phyloP scores from a whole-genome alignment of 2,329 filamentous ascomycete species.

The Cercospora sp. region DNA sequence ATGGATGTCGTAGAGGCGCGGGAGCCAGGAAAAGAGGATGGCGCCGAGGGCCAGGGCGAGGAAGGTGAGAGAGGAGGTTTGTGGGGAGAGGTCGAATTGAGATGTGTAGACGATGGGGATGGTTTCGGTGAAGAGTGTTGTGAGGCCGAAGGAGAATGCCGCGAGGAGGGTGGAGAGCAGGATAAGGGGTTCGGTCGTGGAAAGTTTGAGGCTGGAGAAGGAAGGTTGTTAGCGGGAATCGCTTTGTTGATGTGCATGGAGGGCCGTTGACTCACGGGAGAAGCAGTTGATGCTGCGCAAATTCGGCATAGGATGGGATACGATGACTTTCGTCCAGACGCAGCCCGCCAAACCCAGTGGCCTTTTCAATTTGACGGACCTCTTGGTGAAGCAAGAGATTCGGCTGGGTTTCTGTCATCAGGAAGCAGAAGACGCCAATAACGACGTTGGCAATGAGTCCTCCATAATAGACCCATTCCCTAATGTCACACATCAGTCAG shows the following conservation, averaged over 20 bases:
- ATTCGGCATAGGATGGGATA: constrained; percentile 44
- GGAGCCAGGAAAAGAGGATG: constrained; percentile 45
- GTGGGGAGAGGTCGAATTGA: constrained; percentile 36
- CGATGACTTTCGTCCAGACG: constrained; percentile 42
- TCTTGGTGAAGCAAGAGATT: constrained; percentile 45
- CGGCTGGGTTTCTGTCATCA: constrained; percentile 50
- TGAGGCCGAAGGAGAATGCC: constrained; percentile 45
- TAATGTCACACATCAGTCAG: constrained; percentile 24
- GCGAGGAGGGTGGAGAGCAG: constrained; percentile 48
- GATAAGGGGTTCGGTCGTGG: constrained; percentile 52
- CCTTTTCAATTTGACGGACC: constrained; percentile 37
- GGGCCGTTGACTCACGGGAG: constrained; percentile 5
- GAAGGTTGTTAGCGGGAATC: background rate
- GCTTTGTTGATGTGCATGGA: background rate
- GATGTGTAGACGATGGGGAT: constrained; percentile 44
- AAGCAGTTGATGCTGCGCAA: constrained; percentile 7
- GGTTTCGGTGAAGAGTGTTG: constrained; percentile 52
- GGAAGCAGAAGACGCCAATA: constrained; percentile 41
- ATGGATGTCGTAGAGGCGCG: constrained; percentile 47
- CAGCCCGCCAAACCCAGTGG: constrained; percentile 33
- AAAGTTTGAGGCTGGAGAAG: constrained; percentile 34
- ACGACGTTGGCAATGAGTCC: constrained; percentile 44
- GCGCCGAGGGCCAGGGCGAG: constrained; percentile 62
- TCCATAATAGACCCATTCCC: constrained; percentile 51
- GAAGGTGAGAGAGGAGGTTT: constrained; percentile 55